Evolutionary conservation across 1,284 basidiomycete species (phyloP).

Genomic region (Phylloboletellus chloephorus): DNA sequence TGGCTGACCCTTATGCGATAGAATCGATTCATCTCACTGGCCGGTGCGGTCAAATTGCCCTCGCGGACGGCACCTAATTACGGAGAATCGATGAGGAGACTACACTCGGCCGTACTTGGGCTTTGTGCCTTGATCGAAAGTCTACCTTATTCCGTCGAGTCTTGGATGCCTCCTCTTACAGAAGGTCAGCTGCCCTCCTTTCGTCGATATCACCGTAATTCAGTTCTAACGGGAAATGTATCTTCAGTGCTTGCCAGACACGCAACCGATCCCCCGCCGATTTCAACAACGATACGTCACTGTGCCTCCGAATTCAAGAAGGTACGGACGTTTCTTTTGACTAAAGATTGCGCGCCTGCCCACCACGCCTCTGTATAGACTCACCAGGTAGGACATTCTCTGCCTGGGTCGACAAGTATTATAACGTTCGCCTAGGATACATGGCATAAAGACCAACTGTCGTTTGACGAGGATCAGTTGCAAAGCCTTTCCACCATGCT

Average conservation of each 20-base stretch:
- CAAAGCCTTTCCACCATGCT: constrained; percentile 84
- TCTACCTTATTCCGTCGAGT: constrained; percentile 72
- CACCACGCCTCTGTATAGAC: constrained; percentile 40
- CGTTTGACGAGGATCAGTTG: constrained; percentile 88
- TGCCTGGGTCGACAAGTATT: constrained; percentile 4
- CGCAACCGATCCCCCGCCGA: constrained; percentile 87
- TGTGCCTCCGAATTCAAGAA: constrained; percentile 89
- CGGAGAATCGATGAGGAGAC: constrained; percentile 63
- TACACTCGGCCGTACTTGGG: constrained; percentile 90
- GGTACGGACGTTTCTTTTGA: constrained; percentile 37
- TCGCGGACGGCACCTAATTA: constrained; percentile 69
- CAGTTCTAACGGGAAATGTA: constrained; percentile 15
- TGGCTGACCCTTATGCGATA: constrained; percentile 29
- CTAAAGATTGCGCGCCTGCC: constrained; percentile 15
- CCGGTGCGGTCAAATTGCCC: constrained; percentile 64
- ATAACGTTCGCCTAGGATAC: constrained; percentile 56
- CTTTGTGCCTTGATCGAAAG: constrained; percentile 81
- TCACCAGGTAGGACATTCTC: constrained; percentile 51
- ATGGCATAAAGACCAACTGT: constrained; percentile 87
- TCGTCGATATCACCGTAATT: neutral
- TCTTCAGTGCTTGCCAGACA: constrained; percentile 68
- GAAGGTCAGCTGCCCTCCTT: constrained; percentile 45
- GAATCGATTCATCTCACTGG: constrained; percentile 74
- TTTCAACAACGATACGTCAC: constrained; percentile 85
- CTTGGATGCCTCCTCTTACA: constrained; percentile 73